Conservation (phyloP, 108 stramenopile genomes). For the Cyclostephanos tholiformis region DNA sequence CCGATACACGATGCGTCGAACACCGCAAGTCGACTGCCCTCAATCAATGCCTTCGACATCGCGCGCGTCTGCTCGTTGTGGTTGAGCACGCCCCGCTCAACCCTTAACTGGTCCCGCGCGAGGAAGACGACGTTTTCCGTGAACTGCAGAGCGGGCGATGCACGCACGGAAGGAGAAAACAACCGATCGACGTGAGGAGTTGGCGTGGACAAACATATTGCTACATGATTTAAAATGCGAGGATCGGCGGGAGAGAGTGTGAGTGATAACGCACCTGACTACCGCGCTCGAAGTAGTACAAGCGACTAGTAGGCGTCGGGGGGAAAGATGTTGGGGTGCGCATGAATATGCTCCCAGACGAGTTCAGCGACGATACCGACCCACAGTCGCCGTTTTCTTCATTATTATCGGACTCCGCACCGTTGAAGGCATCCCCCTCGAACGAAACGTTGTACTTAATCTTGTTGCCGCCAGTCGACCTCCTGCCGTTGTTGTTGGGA, state of each 20-base stretch:
- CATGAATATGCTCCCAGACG: conserved; percentile 81
- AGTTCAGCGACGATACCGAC: conserved; percentile 54
- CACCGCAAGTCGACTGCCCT: conserved; percentile 85
- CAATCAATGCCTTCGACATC: conserved; percentile 81
- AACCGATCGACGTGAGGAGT: neutral
- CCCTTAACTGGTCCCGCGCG: conserved; percentile 92
- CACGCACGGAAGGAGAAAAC: neutral
- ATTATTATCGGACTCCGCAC: conserved; percentile 9
- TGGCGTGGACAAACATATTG: neutral
- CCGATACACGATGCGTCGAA: conserved; percentile 84
- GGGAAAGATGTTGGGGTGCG: conserved; percentile 97
- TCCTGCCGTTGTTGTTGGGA: neutral
- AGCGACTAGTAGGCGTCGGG: conserved; percentile 88
- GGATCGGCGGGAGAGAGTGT: neutral
- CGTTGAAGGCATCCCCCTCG: conserved; percentile 14
- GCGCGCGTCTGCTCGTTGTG: conserved; percentile 81
- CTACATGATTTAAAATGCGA: neutral
- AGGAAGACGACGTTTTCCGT: conserved; percentile 94
- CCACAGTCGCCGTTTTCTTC: conserved; percentile 37
- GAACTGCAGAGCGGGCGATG: conserved; percentile 55
- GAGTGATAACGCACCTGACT: conserved; percentile 19
- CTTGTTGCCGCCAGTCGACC: conserved; percentile 14
- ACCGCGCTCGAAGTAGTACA: conserved; percentile 83
- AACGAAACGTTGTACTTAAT: conserved; percentile 43
- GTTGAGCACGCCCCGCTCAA: conserved; percentile 76